Evolutionary conservation across 2,329 filamentous ascomycete genomes (phyloP).

Genomic region (Colletotrichum viniferum): DNA sequence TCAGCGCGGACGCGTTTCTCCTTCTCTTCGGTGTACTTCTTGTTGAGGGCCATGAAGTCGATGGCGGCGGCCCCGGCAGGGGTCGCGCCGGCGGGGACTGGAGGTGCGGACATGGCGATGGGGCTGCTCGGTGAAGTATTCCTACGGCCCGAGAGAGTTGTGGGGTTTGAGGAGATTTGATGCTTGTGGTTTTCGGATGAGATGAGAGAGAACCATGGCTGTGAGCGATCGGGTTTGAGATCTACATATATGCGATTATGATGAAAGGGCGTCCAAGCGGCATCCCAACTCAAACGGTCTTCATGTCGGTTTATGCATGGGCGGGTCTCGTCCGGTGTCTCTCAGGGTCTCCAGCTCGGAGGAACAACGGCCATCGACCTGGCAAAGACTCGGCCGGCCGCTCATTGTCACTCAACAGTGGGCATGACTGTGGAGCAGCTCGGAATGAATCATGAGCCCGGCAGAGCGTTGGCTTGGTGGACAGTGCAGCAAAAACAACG

Average conservation of each 20-base stretch:
- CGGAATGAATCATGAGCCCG: neutral
- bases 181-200: neutral
- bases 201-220: neutral
- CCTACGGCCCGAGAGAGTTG: neutral
- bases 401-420: neutral
- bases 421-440: neutral
- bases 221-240: neutral
- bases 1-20: conserved; percentile 36
- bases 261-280: neutral
- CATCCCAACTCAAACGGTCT: neutral
- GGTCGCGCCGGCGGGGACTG: neutral
- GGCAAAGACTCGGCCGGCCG: neutral
- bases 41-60: conserved; percentile 24
- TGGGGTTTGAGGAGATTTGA: neutral
- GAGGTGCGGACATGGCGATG: neutral
- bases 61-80: neutral
- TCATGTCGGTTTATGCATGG: neutral
- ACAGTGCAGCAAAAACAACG: neutral
- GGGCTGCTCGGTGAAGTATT: neutral
- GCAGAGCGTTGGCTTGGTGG: neutral
- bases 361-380: neutral
- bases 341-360: neutral
- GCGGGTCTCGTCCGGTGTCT: neutral
- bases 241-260: neutral
- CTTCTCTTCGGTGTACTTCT: conserved; percentile 38